Evolutionary conservation across 1,139 yeast species (phyloP).

Genomic region (Saccharomycopsis hybrid): DNA sequence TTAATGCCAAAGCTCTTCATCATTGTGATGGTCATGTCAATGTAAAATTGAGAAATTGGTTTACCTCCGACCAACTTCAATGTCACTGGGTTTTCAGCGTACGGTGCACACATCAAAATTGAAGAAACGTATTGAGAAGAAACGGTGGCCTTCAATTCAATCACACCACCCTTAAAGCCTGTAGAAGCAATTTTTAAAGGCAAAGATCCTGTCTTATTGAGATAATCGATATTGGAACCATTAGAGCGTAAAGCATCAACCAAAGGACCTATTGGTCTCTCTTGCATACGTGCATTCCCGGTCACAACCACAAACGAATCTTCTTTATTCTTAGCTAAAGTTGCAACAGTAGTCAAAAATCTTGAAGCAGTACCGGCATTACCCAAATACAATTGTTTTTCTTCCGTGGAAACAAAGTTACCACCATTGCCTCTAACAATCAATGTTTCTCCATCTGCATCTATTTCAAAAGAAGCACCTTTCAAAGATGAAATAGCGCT

Average conservation of each 20-base stretch:
- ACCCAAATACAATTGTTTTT: conserved; percentile 72
- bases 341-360: conserved; percentile 85
- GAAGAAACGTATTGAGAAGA: conserved; percentile 98
- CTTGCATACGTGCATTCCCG: conserved; percentile 96
- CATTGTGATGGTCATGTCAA: conserved; percentile 96
- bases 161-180: conserved; percentile 78
- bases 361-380: conserved; percentile 99
- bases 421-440: conserved; percentile 90
- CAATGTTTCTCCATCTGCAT: conserved; percentile 81
- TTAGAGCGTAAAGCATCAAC: conserved; percentile 83
- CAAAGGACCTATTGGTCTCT: conserved; percentile 93
- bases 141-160: conserved; percentile 91
- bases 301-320: conserved; percentile 57
- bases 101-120: conserved; percentile 95
- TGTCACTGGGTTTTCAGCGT: conserved; percentile 83
- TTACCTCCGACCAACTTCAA: conserved; percentile 89
- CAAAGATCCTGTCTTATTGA: conserved; percentile 73
- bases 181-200: conserved; percentile 75
- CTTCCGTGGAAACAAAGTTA: conserved; percentile 47
- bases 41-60: conserved; percentile 92
- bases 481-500: conserved; percentile 72
- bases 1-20: conserved; percentile 84
- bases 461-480: conserved; percentile 74
- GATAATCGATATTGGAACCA: conserved; percentile 68
- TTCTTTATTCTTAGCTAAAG: conserved; percentile 52